Percentiles rank a stretch among this genome's conserved stretches.
phyloP scores from a whole-genome alignment of 1,139 yeast genomes.

The Blastobotrys indianensis region DNA sequence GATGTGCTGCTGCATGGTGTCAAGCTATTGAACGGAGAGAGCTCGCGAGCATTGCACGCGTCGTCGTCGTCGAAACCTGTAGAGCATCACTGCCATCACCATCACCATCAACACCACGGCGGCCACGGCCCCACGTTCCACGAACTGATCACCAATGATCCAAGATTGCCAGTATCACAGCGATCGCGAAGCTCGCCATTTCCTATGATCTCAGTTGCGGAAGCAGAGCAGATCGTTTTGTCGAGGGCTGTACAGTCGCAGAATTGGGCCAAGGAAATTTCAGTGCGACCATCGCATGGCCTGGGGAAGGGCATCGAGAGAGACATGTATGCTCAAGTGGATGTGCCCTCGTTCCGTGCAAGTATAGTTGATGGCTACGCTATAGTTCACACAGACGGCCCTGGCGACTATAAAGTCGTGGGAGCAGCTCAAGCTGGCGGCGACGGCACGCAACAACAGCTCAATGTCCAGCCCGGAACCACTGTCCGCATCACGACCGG shows the following conservation, averaged over 20 bases:
- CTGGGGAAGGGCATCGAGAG: conserved; percentile 29
- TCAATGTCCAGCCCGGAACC: conserved; percentile 27
- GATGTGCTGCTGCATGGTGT: conserved; percentile 41
- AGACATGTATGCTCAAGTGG: conserved; percentile 35
- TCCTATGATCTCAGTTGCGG: conserved; percentile 39
- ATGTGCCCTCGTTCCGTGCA: conserved; percentile 45
- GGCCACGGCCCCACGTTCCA: conserved; percentile 24
- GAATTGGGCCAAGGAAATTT: conserved; percentile 11
- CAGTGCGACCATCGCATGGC: conserved; percentile 7
- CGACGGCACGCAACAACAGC: conserved; percentile 15
- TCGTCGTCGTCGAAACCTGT: conserved; percentile 18
- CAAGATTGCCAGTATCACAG: conserved; percentile 35
- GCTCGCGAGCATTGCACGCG: conserved; percentile 37
- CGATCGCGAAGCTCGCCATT: conserved; percentile 44
- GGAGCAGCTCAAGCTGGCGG: conserved; percentile 41
- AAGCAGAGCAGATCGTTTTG: conserved; percentile 31
- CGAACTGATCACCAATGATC: conserved; percentile 23
- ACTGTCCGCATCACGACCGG: conserved; percentile 48
- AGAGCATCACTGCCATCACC: conserved; percentile 17
- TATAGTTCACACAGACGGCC: conserved; percentile 39
- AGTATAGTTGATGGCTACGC: conserved; percentile 52
- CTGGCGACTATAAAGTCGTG: conserved; percentile 39
- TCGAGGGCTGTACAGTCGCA: conserved; percentile 9
- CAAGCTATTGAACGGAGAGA: conserved; percentile 31
- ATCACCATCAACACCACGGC: conserved; percentile 20